These are phyloP conservation scores for Colletotrichum sp. DNA, from an alignment of 2,329 filamentous ascomycete genomes.

Conservation along the genomic window DNA sequence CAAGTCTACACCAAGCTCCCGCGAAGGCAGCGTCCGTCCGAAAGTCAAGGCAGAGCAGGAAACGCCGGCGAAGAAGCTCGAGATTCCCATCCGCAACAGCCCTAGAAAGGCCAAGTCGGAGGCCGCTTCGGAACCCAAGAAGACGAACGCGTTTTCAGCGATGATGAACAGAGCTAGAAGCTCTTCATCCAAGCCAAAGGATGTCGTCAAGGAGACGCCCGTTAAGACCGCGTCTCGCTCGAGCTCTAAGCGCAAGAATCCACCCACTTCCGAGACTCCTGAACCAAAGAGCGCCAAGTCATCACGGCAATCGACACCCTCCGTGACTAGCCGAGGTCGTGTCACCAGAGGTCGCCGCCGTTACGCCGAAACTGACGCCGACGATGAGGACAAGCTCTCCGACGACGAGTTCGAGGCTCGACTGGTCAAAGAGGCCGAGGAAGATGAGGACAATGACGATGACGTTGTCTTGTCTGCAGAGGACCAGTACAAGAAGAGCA, in stretches of 20 bases:
- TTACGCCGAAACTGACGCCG: conserved; percentile 63
- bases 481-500: conserved; percentile 69
- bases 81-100: conserved; percentile 41
- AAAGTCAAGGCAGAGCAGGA: conserved; percentile 22
- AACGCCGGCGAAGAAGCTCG: conserved; percentile 22
- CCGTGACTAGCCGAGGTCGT: conserved; percentile 55
- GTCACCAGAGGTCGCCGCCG: conserved; percentile 38
- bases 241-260: conserved; percentile 36
- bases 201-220: conserved; percentile 24
- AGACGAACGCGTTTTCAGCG: conserved; percentile 54
- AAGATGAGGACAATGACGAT: conserved; percentile 42
- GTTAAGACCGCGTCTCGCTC: conserved; percentile 18
- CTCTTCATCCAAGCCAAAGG: conserved; percentile 24
- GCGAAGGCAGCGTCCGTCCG: conserved; percentile 29
- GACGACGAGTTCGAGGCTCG: conserved; percentile 86
- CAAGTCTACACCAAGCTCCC: conserved; percentile 37
- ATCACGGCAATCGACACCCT: conserved; percentile 77
- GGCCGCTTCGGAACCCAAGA: conserved; percentile 21
- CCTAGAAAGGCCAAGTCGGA: conserved; percentile 35
- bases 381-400: conserved; percentile 66
- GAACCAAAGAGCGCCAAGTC: conserved; percentile 75
- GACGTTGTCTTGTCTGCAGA: conserved; percentile 51
- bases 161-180: conserved; percentile 50
- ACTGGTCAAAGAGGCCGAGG: conserved; percentile 66
- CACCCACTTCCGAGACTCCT: conserved; percentile 33